These are phyloP conservation scores for Macaranga tanarius DNA, from an alignment of 441 rosid species.

Conservation along the genomic window DNA sequence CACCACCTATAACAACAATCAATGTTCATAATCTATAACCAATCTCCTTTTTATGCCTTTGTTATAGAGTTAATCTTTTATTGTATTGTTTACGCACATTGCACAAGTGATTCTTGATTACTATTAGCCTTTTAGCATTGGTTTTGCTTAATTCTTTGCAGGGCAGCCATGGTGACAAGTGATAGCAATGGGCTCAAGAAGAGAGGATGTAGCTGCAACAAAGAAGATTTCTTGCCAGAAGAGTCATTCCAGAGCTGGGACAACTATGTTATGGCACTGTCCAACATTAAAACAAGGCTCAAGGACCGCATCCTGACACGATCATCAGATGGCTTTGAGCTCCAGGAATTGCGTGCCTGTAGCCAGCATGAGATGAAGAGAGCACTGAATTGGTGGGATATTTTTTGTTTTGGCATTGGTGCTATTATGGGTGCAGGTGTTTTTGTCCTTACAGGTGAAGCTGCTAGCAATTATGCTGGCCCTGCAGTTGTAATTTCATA, in stretches of 20 bases:
- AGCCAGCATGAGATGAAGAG: slow-evolving; percentile 65
- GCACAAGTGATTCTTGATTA: too few species aligned
- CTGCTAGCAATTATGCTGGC: slow-evolving; percentile 53
- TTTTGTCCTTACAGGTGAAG: slow-evolving; percentile 79
- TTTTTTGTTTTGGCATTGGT: slow-evolving; percentile 79
- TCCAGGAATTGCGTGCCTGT: slow-evolving; percentile 42
- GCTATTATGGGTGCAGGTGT: slow-evolving; percentile 77
- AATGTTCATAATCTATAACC: too few species aligned
- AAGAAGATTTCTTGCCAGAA: slow-evolving; percentile 66
- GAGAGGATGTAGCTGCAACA: slow-evolving; percentile 38
- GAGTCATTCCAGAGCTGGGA: slow-evolving; percentile 62
- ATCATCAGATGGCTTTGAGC: slow-evolving; percentile 53
- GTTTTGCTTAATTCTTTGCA: background rate
- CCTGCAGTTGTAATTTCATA: slow-evolving; percentile 71
- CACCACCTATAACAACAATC: too few species aligned
- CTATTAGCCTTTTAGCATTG: too few species aligned
- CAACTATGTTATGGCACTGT: slow-evolving; percentile 51
- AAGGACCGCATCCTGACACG: slow-evolving; percentile 56
- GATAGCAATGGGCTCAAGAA: slow-evolving; percentile 19
- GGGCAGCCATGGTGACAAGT: slow-evolving; percentile 1
- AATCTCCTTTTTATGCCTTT: too few species aligned
- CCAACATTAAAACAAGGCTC: slow-evolving; percentile 48
- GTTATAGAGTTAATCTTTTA: too few species aligned
- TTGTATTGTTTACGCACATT: too few species aligned
- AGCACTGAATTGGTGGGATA: slow-evolving; percentile 73